Evolutionary conservation across 164 flowering plant species (phyloP).

Genomic region (Chloranthus sessilifolius): DNA sequence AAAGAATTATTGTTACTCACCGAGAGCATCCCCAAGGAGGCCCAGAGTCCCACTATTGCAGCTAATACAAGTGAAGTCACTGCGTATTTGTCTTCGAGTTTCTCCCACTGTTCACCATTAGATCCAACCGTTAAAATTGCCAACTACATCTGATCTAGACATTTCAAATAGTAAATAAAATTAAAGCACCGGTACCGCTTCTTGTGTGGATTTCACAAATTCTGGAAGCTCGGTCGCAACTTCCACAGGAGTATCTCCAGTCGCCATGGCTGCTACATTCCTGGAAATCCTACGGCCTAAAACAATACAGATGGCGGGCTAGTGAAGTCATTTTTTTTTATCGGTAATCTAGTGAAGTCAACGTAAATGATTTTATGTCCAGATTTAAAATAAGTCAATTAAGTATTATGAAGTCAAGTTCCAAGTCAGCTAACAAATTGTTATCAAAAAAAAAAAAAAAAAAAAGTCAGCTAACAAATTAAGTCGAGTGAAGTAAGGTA

Average conservation of each 20-base stretch:
- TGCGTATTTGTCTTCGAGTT: slow-evolving; percentile 92
- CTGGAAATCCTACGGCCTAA: slow-evolving; percentile 74
- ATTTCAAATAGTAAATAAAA: neutral
- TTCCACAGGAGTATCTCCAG: slow-evolving; percentile 56
- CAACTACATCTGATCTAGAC: too few species aligned
- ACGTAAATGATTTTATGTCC: too few species aligned
- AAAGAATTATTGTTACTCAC: slow-evolving; percentile 34
- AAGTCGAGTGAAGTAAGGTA: neutral
- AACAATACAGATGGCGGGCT: slow-evolving; percentile 2
- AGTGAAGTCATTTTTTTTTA: neutral
- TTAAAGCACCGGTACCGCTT: slow-evolving; percentile 47
- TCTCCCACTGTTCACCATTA: slow-evolving; percentile 70
- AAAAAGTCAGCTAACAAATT: neutral
- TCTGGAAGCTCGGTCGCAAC: slow-evolving; percentile 54
- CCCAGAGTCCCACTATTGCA: slow-evolving; percentile 54
- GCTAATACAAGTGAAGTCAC: slow-evolving; percentile 71
- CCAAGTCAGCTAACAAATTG: neutral
- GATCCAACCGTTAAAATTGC: slow-evolving; percentile 6
- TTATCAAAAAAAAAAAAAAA: neutral
- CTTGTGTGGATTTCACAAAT: slow-evolving; percentile 50
- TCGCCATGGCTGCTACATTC: slow-evolving; percentile 68
- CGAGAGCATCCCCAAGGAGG: slow-evolving; percentile 64
- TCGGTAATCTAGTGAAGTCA: too few species aligned
- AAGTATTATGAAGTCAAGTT: neutral
- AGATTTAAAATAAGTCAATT: neutral